Conservation (phyloP, 306 rosid genomes). For the Chamaecrista fasciculata region DNA sequence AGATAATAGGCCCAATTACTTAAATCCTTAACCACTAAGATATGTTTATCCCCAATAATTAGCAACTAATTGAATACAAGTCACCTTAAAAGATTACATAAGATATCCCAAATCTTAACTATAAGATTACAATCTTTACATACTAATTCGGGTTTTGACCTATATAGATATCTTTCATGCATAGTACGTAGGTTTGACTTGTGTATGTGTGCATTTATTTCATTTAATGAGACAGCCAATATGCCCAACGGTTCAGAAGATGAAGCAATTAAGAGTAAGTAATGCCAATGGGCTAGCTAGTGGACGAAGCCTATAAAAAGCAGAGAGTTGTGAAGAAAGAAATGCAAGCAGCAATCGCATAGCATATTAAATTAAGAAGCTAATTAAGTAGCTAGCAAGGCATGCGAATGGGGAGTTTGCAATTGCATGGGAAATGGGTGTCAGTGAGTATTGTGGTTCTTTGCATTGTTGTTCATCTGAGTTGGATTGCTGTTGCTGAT, state of each 20-base stretch:
- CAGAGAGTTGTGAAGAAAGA: neutral
- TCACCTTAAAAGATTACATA: too few species aligned
- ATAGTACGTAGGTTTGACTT: conserved; percentile 26
- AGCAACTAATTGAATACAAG: too few species aligned
- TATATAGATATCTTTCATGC: too few species aligned
- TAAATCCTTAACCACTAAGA: too few species aligned
- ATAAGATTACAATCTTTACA: too few species aligned
- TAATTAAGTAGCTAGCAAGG: conserved; percentile 2
- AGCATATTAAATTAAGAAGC: too few species aligned
- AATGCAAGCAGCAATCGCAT: neutral
- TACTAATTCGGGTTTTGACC: too few species aligned
- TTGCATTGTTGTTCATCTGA: conserved; percentile 55
- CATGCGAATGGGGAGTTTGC: conserved; percentile 39
- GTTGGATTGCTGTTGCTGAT: conserved; percentile 47
- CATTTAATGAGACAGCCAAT: conserved; percentile 37
- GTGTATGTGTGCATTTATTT: too few species aligned
- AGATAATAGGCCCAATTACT: too few species aligned
- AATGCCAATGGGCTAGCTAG: neutral
- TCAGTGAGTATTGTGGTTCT: conserved; percentile 39
- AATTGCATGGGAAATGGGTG: conserved; percentile 48
- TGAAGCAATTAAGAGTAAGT: conserved; percentile 42
- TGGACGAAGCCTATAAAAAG: conserved; percentile 48
- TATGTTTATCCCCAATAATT: too few species aligned
- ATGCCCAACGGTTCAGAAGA: conserved; percentile 49
- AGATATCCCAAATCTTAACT: too few species aligned